Evolutionary conservation across 2,329 filamentous ascomycete genomes (phyloP).

Genomic region (Ramularia endophylla): DNA sequence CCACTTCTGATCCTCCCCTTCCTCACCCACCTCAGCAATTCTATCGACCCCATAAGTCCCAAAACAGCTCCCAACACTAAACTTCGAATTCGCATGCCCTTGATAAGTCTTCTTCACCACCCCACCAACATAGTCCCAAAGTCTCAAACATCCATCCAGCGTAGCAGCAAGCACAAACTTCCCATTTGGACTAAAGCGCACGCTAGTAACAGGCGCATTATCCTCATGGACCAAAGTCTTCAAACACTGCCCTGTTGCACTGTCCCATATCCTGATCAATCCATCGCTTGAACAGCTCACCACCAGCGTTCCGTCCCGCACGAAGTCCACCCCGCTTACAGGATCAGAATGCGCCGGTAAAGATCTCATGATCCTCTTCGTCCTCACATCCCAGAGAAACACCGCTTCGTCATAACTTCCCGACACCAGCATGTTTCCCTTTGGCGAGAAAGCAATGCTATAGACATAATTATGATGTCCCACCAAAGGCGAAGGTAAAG

Average conservation of each 20-base stretch:
- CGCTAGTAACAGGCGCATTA: constrained; percentile 80
- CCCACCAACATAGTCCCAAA: constrained; percentile 94
- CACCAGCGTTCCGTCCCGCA: constrained; percentile 83
- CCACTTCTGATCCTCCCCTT: constrained; percentile 21
- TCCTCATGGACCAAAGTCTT: constrained; percentile 95
- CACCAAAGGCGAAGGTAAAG: constrained; percentile 57
- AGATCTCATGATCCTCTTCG: constrained; percentile 79
- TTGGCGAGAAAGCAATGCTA: constrained; percentile 90
- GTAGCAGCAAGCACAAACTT: constrained; percentile 89
- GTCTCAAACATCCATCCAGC: constrained; percentile 78
- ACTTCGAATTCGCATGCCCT: constrained; percentile 78
- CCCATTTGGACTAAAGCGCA: constrained; percentile 90
- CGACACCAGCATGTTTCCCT: constrained; percentile 92
- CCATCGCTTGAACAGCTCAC: constrained; percentile 90
- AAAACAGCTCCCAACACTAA: constrained; percentile 79
- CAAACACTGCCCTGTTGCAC: constrained; percentile 87
- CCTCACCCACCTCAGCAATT: constrained; percentile 5
- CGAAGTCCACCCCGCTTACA: constrained; percentile 89
- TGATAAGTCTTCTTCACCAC: constrained; percentile 96
- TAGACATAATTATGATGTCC: constrained; percentile 98
- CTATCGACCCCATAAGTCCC: constrained; percentile 52
- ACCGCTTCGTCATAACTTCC: constrained; percentile 97
- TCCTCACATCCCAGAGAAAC: constrained; percentile 92
- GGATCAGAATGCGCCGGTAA: constrained; percentile 93
- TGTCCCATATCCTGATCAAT: constrained; percentile 92